Base-by-base conservation (phyloP, 2,329 filamentous ascomycete species). In the Xylaria sp. region DNA sequence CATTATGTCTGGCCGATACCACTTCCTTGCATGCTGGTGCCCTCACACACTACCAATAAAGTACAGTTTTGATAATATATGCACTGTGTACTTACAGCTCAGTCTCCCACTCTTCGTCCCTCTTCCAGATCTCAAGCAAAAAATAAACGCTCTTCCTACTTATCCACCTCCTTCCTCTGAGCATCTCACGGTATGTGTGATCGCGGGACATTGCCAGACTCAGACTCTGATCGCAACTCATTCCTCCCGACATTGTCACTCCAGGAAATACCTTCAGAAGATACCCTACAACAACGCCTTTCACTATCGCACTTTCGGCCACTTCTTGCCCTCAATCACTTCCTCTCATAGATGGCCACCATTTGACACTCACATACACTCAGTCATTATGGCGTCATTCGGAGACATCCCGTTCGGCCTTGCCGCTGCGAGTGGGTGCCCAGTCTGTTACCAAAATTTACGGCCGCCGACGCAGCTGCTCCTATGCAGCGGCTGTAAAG, bases 401-500 rank as follows among this genome's bases (percentile, higher is more conserved):
- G 63, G 6, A 13, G 54, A 60, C 51, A 60, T 47, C 32, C 63
- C 55, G 13, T 69, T 35, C 16, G 63, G 53, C 42, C 54, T 69
- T 54, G 67, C 60, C 48, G 1, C 27, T 25, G 9, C 27, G 63
- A 67, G 67, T 40, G 67, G 67, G 21, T 69, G 67, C 42, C 67
- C 67, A 51, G 29, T 60, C 60, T 69, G 67, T 44, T 69, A 63
- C 50, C 63, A 54, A 60, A 44, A 60, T 0, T 48, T 51, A 18
- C 59, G 13, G 61, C 27, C 64, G 25, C 65, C 65, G 29, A 59
- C 55, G 44, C 58, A 42, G 54, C 65, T 75, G 50, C 69, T 72
- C 23, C 64, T 64, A 44, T 78, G 77, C 60, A 48, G 68, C 23
- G 71, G 70, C 63, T 78, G 76, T 63, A 70, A 64, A 51, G 74